These are phyloP conservation scores for Ogataea populi-albae DNA, from an alignment of 805 yeast genomes.

Conservation along the genomic window DNA sequence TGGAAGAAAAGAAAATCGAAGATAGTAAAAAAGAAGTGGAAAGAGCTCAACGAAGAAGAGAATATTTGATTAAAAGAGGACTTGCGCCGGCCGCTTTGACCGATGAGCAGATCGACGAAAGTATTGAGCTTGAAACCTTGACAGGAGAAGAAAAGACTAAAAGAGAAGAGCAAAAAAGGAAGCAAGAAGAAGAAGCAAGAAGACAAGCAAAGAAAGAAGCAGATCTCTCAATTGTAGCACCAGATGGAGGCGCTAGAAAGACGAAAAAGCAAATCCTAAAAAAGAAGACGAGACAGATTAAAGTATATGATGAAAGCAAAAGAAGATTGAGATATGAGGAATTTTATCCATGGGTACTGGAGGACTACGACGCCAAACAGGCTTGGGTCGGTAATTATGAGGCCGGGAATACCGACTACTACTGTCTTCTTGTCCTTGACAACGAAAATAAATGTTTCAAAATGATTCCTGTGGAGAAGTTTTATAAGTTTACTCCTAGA, in stretches of 20 bases:
- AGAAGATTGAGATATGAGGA: conserved; percentile 90
- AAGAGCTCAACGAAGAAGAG: conserved; percentile 42
- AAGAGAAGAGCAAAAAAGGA: conserved; percentile 26
- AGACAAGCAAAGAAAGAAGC: conserved; percentile 38
- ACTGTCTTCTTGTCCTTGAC: conserved; percentile 81
- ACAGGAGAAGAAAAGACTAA: conserved; percentile 42
- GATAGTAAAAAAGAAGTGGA: conserved; percentile 38
- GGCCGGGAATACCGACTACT: conserved; percentile 82
- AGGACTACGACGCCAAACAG: conserved; percentile 91
- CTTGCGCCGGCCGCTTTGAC: conserved; percentile 18
- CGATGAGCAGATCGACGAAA: conserved; percentile 29
- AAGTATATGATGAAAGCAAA: conserved; percentile 76
- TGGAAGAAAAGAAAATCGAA: conserved; percentile 59
- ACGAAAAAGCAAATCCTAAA: conserved; percentile 56
- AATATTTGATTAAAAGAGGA: conserved; percentile 22
- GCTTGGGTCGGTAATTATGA: conserved; percentile 96
- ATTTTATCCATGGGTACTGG: conserved; percentile 96
- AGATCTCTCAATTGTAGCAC: conserved; percentile 73
- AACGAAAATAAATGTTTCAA: conserved; percentile 72
- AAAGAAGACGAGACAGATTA: conserved; percentile 82
- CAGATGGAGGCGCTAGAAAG: conserved; percentile 85
- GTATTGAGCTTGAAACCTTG: conserved; percentile 27
- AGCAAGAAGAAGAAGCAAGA: conserved; percentile 27
- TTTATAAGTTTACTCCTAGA: conserved; percentile 88
- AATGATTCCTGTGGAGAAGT: conserved; percentile 93